Base-by-base conservation (phyloP, 495 filamentous ascomycete species). In the Xylaria palmicola region DNA sequence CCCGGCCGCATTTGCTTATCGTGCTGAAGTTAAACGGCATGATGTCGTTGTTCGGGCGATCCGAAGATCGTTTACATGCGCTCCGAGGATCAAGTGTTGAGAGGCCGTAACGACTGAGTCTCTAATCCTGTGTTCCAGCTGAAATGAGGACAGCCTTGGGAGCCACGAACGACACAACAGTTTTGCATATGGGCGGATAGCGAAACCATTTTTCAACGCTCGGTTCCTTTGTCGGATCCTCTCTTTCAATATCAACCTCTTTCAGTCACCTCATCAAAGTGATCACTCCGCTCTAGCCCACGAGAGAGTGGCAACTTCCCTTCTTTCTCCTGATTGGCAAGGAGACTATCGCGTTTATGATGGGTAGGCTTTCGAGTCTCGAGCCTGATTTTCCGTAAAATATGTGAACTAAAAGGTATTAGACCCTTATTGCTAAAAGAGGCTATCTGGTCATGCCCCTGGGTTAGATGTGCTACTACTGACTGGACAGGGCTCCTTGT, bases 201-300 rank as follows among this genome's bases (percentile, higher is more conserved):
- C 17, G 10, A 52, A 24, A 34, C 12, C 39, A 34, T 52, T 60
- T n/a, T 44, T 56, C 53, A 56, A 19, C 10, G 37, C 30, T 2
- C 10, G 10, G 17, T 22, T n/a, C 17, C 56, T 59, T 59, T 59
- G 56, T 59, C 22, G 0, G 8, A 27, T 36, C n/a, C 6, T 60
- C 36, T 43, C 56, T 59, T 59, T 59, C 56, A 59, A 49, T 30
- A 5, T 26, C 17, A 13, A 1, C 34, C 19, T 17, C 37, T 60
- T 51, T 52, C 15, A 52, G 10, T 20, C 37, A 6, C 26, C 24
- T 2, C 2, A 36, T 36, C 34, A 52, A 52, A 52, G 57, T 27
- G 27, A 43, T 26, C 47, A 60, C 44, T 60, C 27, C 43, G 6
- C 37, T 19, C 19, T 13, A 19, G 36, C 7, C 27, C 24, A 12